Percentiles rank a stretch among this genome's conserved stretches.
Conservation (phyloP, 2,329 filamentous ascomycete species). For the Cryphonectria carpinicola region DNA sequence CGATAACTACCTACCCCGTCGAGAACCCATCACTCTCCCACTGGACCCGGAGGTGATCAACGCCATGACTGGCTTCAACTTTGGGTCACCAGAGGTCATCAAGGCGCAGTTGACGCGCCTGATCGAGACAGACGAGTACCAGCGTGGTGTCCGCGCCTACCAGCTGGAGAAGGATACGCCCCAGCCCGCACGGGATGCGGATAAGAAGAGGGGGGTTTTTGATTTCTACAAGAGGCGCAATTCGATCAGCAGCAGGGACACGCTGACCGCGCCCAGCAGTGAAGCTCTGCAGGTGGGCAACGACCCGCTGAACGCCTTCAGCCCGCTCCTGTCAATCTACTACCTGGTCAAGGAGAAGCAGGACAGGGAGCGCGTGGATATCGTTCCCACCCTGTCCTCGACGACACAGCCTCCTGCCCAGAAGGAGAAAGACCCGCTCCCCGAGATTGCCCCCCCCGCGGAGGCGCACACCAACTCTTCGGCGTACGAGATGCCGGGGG, state of each 20-base stretch:
- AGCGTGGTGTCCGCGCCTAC: conserved; percentile 74
- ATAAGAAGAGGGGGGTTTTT: conserved; percentile 84
- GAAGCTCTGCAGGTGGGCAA: conserved; percentile 82
- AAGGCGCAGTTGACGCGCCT: conserved; percentile 78
- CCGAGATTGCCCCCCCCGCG: conserved; percentile 79
- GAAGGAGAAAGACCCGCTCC: conserved; percentile 56
- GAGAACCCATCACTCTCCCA: conserved; percentile 84
- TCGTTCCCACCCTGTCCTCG: conserved; percentile 46
- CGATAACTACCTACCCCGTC: conserved; percentile 83
- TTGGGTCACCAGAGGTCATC: conserved; percentile 85
- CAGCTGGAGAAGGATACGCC: conserved; percentile 67
- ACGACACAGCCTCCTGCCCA: conserved; percentile 30
- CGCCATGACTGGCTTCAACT: conserved; percentile 98
- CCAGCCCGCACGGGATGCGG: conserved; percentile 64
- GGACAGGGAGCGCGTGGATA: conserved; percentile 68
- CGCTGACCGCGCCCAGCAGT: conserved; percentile 78
- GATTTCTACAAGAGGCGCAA: conserved; percentile 97
- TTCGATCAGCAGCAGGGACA: conserved; percentile 87
- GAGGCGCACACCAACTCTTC: conserved; percentile 87
- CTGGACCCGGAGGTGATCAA: conserved; percentile 82
- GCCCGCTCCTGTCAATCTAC: conserved; percentile 90
- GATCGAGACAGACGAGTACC: conserved; percentile 94
- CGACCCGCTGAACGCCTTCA: conserved; percentile 92
- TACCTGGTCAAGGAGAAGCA: conserved; percentile 95
- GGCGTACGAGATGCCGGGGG: conserved; percentile 85